Evolutionary conservation across 257 asterid species (phyloP).

Genomic region (Salvia splendens): DNA sequence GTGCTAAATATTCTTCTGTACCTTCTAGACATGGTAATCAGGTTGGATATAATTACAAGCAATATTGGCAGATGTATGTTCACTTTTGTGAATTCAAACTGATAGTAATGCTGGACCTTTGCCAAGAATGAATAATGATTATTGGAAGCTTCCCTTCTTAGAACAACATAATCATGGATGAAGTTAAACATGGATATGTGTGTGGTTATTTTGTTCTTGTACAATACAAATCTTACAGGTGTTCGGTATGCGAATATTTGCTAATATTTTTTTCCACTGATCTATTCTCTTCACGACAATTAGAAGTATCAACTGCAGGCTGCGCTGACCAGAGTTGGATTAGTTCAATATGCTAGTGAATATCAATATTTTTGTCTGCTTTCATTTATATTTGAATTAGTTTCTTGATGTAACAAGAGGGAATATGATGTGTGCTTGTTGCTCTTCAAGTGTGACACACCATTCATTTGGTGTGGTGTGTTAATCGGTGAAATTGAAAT

Average conservation of each 20-base stretch:
- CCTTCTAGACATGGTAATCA: too few relatives aligned
- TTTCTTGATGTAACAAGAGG: slow-evolving; percentile 17
- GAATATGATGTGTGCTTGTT: slow-evolving; percentile 5
- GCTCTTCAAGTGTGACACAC: neutral
- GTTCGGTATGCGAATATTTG: neutral
- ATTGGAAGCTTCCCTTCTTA: too few relatives aligned
- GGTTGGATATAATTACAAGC: too few relatives aligned
- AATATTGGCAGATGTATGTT: too few relatives aligned
- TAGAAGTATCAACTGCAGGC: neutral
- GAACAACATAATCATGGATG: too few relatives aligned
- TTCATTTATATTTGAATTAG: slow-evolving; percentile 21
- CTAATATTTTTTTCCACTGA: neutral
- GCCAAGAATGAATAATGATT: too few relatives aligned
- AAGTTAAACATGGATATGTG: neutral
- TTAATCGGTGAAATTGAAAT: slow-evolving; percentile 14
- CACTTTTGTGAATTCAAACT: too few relatives aligned
- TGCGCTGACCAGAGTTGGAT: neutral
- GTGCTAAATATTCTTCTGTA: too few relatives aligned
- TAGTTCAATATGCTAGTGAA: too few relatives aligned
- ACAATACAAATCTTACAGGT: neutral
- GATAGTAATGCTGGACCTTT: too few relatives aligned
- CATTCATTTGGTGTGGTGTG: slow-evolving; percentile 20
- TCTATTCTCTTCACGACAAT: neutral
- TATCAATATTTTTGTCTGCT: neutral
- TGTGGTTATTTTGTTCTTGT: neutral